phyloP scores from a whole-genome alignment of 2,329 filamentous ascomycete species.

The Phyllosticta citribraziliensis region DNA sequence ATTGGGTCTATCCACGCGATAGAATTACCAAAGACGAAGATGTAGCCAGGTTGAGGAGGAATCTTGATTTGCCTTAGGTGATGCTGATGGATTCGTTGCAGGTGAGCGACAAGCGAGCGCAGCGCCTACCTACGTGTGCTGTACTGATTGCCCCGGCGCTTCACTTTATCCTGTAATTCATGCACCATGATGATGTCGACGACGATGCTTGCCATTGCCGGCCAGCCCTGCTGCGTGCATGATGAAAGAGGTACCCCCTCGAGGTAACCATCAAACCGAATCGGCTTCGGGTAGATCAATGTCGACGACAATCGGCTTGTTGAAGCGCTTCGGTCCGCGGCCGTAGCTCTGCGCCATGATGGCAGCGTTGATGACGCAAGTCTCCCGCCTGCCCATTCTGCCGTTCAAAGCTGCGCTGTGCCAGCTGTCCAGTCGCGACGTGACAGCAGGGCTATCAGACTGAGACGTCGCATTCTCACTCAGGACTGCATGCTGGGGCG shows the following conservation, averaged over 20 bases:
- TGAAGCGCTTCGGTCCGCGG: slow-evolving; percentile 48
- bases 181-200: background rate
- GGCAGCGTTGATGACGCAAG: slow-evolving; percentile 71
- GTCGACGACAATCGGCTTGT: slow-evolving; percentile 79
- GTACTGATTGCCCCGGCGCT: slow-evolving; percentile 3
- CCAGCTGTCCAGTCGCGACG: slow-evolving; percentile 14
- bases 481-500: background rate
- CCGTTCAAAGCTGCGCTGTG: slow-evolving; percentile 13
- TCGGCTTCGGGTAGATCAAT: slow-evolving; percentile 53
- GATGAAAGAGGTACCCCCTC: background rate
- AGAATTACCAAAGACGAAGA: background rate
- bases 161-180: background rate
- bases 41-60: background rate
- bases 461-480: slow-evolving; percentile 1
- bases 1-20: background rate
- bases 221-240: background rate
- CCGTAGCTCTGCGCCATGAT: slow-evolving; percentile 57
- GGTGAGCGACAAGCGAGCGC: background rate
- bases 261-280: background rate
- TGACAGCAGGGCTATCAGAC: background rate
- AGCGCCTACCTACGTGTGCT: slow-evolving; percentile 1
- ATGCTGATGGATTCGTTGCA: background rate
- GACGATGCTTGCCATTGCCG: background rate
- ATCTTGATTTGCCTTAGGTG: background rate
- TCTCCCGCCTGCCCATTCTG: slow-evolving; percentile 47